A percentile compares a stretch with the other conserved stretches of the same genome.
Conservation (phyloP, 768 basidiomycete species). For the Coprinopsis marcescibilis region DNA sequence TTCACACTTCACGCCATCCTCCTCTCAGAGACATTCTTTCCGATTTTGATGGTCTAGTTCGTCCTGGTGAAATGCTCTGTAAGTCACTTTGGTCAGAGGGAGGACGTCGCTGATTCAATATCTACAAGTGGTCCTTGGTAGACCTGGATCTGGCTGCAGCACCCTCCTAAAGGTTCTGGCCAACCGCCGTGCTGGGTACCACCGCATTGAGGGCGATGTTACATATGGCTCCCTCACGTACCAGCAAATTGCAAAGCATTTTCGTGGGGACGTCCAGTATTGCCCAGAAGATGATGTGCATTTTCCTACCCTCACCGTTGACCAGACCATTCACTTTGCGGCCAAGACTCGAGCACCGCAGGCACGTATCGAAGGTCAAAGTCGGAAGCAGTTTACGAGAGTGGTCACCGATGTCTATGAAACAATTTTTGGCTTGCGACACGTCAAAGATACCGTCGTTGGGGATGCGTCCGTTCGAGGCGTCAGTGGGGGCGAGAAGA, state of each 20-base stretch:
- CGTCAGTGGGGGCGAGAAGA: constrained; percentile 74
- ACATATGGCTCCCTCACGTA: constrained; percentile 73
- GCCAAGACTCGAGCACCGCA: constrained; percentile 64
- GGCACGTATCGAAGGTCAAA: constrained; percentile 35
- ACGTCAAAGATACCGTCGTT: constrained; percentile 65
- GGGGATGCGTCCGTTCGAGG: constrained; percentile 74
- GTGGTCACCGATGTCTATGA: constrained; percentile 50
- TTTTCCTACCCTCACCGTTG: constrained; percentile 78
- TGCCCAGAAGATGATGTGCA: constrained; percentile 84
- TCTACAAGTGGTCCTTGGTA: constrained; percentile 68
- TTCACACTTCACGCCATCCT: constrained; percentile 51
- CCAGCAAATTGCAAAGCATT: constrained; percentile 53
- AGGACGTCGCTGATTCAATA: neutral
- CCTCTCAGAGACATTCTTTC: constrained; percentile 57
- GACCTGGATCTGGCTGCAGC: constrained; percentile 81
- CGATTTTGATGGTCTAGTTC: constrained; percentile 58
- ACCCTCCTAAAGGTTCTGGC: constrained; percentile 80
- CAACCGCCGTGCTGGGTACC: constrained; percentile 66
- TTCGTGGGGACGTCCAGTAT: constrained; percentile 77
- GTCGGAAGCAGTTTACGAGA: constrained; percentile 38
- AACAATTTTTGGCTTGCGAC: constrained; percentile 71
- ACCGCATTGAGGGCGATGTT: constrained; percentile 63
- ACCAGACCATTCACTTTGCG: constrained; percentile 68
- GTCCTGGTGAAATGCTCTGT: constrained; percentile 77
- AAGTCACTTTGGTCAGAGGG: neutral